Evolutionary conservation across 129 eudicot genomes (phyloP).

Genomic region (Escallonia herrerae): DNA sequence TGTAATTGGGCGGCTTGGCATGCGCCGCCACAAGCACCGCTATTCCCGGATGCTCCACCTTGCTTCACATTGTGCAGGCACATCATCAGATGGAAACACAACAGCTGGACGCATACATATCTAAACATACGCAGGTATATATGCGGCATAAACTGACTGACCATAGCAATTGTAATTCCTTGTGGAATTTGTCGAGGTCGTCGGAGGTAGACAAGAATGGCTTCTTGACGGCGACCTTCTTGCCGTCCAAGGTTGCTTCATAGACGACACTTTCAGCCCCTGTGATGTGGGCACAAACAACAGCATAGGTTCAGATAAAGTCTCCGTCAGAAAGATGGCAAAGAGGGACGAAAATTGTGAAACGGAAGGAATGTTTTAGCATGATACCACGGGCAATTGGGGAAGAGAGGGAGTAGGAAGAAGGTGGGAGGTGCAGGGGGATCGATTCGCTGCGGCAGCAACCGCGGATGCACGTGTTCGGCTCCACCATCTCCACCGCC

Average conservation of each 20-base stretch:
- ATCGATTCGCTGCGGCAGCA: conserved; percentile 75
- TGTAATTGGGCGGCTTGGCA: conserved; percentile 86
- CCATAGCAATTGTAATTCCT: conserved; percentile 81
- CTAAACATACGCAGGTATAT: not conserved
- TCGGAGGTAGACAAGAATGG: conserved; percentile 80
- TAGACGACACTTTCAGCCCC: conserved; percentile 93
- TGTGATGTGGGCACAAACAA: conserved; percentile 15
- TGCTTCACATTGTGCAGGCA: conserved; percentile 46
- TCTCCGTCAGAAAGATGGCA: no score
- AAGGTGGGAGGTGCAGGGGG: conserved; percentile 82
- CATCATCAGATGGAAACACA: conserved; percentile 7
- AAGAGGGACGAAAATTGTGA: not conserved
- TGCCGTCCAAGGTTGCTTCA: conserved; percentile 66
- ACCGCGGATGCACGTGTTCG: conserved; percentile 80
- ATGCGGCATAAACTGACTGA: not conserved
- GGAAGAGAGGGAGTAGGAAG: conserved; percentile 56
- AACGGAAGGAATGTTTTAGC: not conserved
- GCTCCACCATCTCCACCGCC: conserved; percentile 53
- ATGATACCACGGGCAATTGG: conserved; percentile 77
- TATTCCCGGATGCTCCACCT: conserved; percentile 77
- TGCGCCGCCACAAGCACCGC: conserved; percentile 79
- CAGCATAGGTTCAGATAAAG: no score
- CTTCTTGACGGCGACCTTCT: conserved; percentile 72
- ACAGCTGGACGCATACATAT: not conserved
- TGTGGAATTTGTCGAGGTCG: conserved; percentile 77